Conservation (phyloP, 2,329 filamentous ascomycete species). For the Tolypocladium nubicola region DNA sequence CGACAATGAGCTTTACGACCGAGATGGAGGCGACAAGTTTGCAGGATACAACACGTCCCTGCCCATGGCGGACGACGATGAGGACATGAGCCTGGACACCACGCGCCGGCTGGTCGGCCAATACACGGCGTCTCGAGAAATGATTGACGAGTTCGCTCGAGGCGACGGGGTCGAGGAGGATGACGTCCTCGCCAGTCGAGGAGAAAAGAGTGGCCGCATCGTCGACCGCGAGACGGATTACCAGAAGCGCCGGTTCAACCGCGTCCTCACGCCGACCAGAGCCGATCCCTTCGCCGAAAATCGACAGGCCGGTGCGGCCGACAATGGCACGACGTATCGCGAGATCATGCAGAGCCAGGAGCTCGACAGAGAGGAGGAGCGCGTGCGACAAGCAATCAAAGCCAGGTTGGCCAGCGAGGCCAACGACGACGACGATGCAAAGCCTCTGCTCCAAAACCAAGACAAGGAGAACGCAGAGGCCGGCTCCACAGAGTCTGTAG, state of each 20-base stretch:
- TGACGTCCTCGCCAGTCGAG: conserved; percentile 71
- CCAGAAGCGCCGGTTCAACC: conserved; percentile 89
- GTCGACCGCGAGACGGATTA: conserved; percentile 92
- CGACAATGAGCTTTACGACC: conserved; percentile 81
- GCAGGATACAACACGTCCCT: conserved; percentile 87
- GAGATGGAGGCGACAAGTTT: conserved; percentile 68
- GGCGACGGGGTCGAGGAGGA: conserved; percentile 84
- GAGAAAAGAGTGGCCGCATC: conserved; percentile 85
- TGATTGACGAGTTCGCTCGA: conserved; percentile 88
- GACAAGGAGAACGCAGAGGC: conserved; percentile 66
- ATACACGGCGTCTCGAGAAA: conserved; percentile 84
- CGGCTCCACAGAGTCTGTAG: conserved; percentile 53
- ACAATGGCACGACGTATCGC: conserved; percentile 72
- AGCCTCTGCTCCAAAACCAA: conserved; percentile 63
- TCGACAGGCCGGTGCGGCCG: conserved; percentile 52
- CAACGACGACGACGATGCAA: conserved; percentile 50
- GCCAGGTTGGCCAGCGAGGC: conserved; percentile 56
- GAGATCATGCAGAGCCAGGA: conserved; percentile 88
- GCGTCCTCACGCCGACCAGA: conserved; percentile 73
- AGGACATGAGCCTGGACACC: conserved; percentile 66
- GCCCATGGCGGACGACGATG: conserved; percentile 65
- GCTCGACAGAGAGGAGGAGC: conserved; percentile 85
- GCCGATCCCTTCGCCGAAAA: conserved; percentile 78
- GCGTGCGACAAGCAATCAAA: conserved; percentile 69
- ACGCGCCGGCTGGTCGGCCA: conserved; percentile 79